Conservation (phyloP, 2,329 filamentous ascomycete species). For the Aspergillus amoenus region DNA sequence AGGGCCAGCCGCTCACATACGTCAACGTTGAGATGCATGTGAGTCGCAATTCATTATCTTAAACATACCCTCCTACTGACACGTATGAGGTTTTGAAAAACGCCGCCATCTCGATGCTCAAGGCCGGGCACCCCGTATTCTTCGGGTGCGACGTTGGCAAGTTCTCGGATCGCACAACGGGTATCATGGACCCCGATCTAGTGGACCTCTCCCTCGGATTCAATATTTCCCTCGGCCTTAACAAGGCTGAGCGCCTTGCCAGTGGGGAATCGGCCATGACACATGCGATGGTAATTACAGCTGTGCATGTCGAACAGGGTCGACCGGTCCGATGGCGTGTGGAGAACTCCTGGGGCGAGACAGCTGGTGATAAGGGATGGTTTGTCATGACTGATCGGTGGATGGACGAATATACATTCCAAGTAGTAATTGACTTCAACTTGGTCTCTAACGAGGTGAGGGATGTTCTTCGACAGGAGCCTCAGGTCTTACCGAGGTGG, state of each 20-base stretch:
- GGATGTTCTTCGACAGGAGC: slow-evolving; percentile 69
- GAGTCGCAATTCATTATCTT: not conserved
- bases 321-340: slow-evolving; percentile 77
- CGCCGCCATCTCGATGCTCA: slow-evolving; percentile 74
- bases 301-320: slow-evolving; percentile 72
- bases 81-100: slow-evolving; percentile 59
- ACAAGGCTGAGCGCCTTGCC: slow-evolving; percentile 71
- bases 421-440: slow-evolving; percentile 76
- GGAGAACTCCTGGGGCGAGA: slow-evolving; percentile 79
- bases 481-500: slow-evolving; percentile 72
- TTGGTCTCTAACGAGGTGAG: slow-evolving; percentile 65
- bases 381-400: slow-evolving; percentile 84
- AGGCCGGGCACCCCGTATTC: slow-evolving; percentile 77
- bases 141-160: slow-evolving; percentile 88
- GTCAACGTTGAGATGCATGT: slow-evolving; percentile 72
- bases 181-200: slow-evolving; percentile 77
- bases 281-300: slow-evolving; percentile 88
- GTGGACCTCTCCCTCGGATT: slow-evolving; percentile 83
- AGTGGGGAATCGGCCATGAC: slow-evolving; percentile 82
- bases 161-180: slow-evolving; percentile 65
- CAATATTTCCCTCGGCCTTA: slow-evolving; percentile 70
- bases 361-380: slow-evolving; percentile 73
- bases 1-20: slow-evolving; percentile 73
- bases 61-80: too few species aligned
- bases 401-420: slow-evolving; percentile 81